Conservation (phyloP, 2,329 filamentous ascomycete species). For the Colletotrichum karsti region DNA sequence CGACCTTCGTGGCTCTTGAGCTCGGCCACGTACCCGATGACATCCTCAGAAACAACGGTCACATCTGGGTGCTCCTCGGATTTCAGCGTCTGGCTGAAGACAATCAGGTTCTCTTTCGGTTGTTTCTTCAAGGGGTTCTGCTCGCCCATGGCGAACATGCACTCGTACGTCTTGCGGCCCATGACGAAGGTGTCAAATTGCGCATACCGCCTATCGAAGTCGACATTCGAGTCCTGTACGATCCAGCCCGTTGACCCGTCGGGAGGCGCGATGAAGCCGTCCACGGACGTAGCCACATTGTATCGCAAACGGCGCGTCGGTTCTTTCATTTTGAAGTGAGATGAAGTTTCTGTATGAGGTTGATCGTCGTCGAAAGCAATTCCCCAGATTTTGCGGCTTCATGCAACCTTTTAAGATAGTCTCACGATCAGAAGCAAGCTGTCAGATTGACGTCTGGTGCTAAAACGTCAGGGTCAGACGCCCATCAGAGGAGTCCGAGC, state of each 20-base stretch:
- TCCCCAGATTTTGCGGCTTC: not conserved
- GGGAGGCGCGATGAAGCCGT: constrained; percentile 43
- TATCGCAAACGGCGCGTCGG: constrained; percentile 36
- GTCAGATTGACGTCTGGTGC: not conserved
- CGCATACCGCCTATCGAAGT: constrained; percentile 40
- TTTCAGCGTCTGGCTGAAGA: constrained; percentile 35
- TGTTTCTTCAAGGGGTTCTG: constrained; percentile 33
- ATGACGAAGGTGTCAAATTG: constrained; percentile 43
- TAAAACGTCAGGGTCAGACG: not conserved
- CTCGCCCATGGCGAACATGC: constrained; percentile 30
- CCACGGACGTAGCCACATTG: constrained; percentile 42
- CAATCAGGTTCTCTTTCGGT: constrained; percentile 35
- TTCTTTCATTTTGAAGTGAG: not conserved
- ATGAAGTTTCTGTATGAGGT: not conserved
- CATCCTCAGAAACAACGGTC: constrained; percentile 33
- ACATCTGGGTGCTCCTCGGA: constrained; percentile 32
- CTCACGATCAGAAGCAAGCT: not conserved
- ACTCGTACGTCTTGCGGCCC: constrained; percentile 44
- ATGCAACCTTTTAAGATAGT: not conserved
- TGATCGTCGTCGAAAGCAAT: constrained; percentile 12
- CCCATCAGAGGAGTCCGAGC: not conserved
- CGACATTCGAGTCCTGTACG: constrained; percentile 38
- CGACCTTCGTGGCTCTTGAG: constrained; percentile 33
- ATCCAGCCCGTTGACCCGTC: constrained; percentile 42
- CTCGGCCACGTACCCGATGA: constrained; percentile 30